phyloP scores from a whole-genome alignment of 352 stramenopile species.

The Phytopythium litorale region DNA sequence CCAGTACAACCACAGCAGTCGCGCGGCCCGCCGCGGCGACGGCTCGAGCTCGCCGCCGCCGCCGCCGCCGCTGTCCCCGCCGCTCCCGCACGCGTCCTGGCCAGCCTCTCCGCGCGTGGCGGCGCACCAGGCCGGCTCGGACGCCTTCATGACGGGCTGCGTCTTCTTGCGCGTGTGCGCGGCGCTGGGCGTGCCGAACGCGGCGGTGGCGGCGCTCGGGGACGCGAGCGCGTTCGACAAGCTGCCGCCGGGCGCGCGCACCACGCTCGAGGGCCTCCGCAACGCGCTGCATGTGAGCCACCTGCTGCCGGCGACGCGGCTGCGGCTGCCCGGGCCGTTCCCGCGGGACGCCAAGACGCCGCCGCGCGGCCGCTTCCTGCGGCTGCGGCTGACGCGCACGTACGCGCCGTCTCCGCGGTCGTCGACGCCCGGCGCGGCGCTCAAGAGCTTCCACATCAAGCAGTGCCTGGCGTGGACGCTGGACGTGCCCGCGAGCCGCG shows the following conservation, averaged over 20 bases:
- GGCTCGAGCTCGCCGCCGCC: slow-evolving; percentile 1
- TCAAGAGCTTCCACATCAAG: slow-evolving; percentile 78
- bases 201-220: slow-evolving; percentile 33
- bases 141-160: slow-evolving; percentile 76
- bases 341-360: slow-evolving; percentile 36
- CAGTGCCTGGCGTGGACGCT: slow-evolving; percentile 56
- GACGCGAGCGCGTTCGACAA: not conserved
- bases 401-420: slow-evolving; percentile 18
- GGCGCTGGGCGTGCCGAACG: slow-evolving; percentile 53
- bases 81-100: not conserved
- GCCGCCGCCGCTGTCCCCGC: not conserved
- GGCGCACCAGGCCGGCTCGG: slow-evolving; percentile 72
- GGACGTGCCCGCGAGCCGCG: slow-evolving; percentile 32
- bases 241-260: not conserved
- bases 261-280: slow-evolving; percentile 29
- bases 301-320: slow-evolving; percentile 46
- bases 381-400: slow-evolving; percentile 49
- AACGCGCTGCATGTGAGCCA: slow-evolving; percentile 59
- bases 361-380: slow-evolving; percentile 47
- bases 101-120: slow-evolving; percentile 23
- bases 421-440: slow-evolving; percentile 16
- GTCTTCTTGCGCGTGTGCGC: slow-evolving; percentile 70
- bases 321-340: slow-evolving; percentile 44
- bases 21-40: not conserved
- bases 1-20: slow-evolving; percentile 1